Base-by-base conservation (phyloP, 1,139 yeast species). In the Magnusiomyces sp. region DNA sequence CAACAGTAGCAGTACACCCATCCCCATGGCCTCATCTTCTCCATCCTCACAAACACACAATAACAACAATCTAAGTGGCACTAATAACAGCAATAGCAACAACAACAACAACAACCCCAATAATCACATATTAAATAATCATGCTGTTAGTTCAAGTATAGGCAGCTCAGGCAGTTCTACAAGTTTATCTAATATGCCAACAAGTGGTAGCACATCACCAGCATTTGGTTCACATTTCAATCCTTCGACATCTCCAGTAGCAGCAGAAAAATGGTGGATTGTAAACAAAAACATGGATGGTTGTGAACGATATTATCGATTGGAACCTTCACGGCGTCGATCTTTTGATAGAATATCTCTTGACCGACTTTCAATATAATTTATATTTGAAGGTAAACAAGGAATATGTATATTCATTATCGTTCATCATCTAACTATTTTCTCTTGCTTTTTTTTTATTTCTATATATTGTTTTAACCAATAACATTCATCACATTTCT, bases 191-290 rank as follows among this genome's bases (percentile, higher is more conserved):
- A n/a, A n/a, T n/a, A n/a, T n/a, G n/a, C n/a, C n/a, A n/a, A n/a
- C n/a, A n/a, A n/a, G n/a, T n/a, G n/a, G n/a, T 16, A 31, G 37
- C 37, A 38, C n/a, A n/a, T 41, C 49, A 2, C 48, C 48, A 5
- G 19, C 19, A 2, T 19, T 45, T 5, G 48, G 43, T 7, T 40
- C 50, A 11, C 45, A 41, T 2, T 45, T 43, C 27, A 32, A 32
- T 16, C 44, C 44, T 17, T 48, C 54, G 5, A 47, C 53, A 5
- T 48, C 51, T 10, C 54, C 54, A 5, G n/a, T n/a, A n/a, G n/a
- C n/a, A n/a, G 54, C 48, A 42, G 62, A 59, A 43, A 61, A 61
- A 48, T 62, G 65, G 65, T 63, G 67, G 67, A 62, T 63, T 32
- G 67, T 67, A 4, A 65, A 66, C 5, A 50, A 61, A 27, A 55